Base-by-base conservation (phyloP, 495 filamentous ascomycete species). In the Tuber brumale region DNA sequence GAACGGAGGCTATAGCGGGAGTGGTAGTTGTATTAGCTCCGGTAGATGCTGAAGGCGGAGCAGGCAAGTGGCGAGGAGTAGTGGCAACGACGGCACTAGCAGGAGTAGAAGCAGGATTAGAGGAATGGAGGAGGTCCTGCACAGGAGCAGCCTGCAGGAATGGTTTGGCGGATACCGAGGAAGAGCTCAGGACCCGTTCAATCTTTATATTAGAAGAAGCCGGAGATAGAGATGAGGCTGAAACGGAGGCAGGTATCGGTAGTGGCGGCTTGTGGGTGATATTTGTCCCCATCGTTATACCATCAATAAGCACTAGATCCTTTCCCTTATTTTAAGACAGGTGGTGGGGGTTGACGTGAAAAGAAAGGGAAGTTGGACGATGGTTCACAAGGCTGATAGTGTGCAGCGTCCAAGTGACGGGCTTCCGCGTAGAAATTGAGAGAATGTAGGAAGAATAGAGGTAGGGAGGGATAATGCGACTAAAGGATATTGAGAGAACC, bases 201-300 rank as follows among this genome's bases (percentile, higher is more conserved):
- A 80, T 79, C 78, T 79, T 80, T 80, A 80, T 80, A 77, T 75
- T 79, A 72, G 78, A 79, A 72, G 78, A 79, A 70, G 77, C 70
- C 27, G 70, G 70, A 66, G 76, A 76, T 73, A 70, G 70, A 69
- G 76, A 70, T 79, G 78, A 80, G 77, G 78, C 77, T 80, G 73
- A 79, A 78, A 79, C 44, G 37, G 76, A 72, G 70, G 69, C 51
- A 70, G 77, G 71, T 44, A 69, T 79, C 77, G 73, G 73, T 39
- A 76, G 57, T 42, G 70, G 77, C 77, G 76, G 76, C 73, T 72
- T 75, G 57, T 39, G 72, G 61, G 57, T 76, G 70, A 77, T 71
- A 37, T 79, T 44, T 37, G 72, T 72, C 37, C 61, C 72, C 73
- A 70, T 75, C 46, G 31, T 75, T 61, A 43, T 75, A 48, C 51